Evolutionary conservation across 257 asterid species (phyloP), one percentile per base, ranked within the genome.

Genomic region (Cynanchum wilfordii): DNA sequence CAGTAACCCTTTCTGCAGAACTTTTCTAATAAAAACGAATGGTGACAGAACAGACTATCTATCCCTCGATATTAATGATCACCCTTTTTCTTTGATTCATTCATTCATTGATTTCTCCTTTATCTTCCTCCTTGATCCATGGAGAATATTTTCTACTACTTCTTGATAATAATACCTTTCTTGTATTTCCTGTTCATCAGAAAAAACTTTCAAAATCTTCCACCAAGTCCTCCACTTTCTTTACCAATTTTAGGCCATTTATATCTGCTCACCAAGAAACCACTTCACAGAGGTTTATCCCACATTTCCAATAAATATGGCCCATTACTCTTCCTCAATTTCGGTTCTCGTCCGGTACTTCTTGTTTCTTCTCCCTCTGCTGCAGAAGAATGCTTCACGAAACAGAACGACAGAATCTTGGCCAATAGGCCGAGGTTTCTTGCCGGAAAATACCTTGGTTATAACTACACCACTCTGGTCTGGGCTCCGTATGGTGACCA

Each of bases 171-270:
- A 56, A n/a, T 81, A 3, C 59, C 75, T 25, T 69, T 75, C 57
- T 50, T 83, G 17, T 77, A 77, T 64, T 11, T 76, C 8, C 27
- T 78, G 10, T 42, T 92, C 22, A 63, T 71, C 5, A 78, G 75
- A 86, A 78, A 74, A 86, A 85, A 79, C 22, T 58, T 79, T 1
- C 79, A 74, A 44, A 90, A 87, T 71, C 91, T 82, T 22, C 97
- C 97, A 7, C 96, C 96, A 1, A 74, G 77, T 75, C 96, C 96
- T 4, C 87, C 80, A 50, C 88, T 86, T 20, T 25, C 84, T 60
- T 86, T 90, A 17, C 98, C 97, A 38, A 54, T 89, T 60, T 38
- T 89, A 7, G 98, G 97, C 66, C 96, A 89, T 81, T 79, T 89
- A 78, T 80, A 90, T 78, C 86, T 40, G 1, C 7, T 90, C 4